Evolutionary conservation across 257 asterid species (phyloP).

Genomic region (Salvia splendens): DNA sequence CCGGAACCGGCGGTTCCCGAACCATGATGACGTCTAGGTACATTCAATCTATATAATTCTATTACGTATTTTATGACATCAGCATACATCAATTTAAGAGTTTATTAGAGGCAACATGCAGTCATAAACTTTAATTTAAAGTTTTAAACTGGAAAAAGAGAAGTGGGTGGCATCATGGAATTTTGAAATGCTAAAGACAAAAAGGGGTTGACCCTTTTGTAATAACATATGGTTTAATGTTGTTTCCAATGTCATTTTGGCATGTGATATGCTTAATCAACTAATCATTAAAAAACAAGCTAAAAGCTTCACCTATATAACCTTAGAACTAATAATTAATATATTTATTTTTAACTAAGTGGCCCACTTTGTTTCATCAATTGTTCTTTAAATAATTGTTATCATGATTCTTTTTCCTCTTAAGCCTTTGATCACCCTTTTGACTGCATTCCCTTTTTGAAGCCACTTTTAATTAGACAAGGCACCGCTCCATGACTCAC

Average conservation of each 20-base stretch:
- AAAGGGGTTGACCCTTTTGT: constrained; percentile 46
- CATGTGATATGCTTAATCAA: constrained; percentile 60
- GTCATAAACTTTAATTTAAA: neutral
- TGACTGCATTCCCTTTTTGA: constrained; percentile 60
- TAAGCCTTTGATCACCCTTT: constrained; percentile 31
- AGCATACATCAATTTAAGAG: no score
- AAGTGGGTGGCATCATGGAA: constrained; percentile 62
- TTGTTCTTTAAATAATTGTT: constrained; percentile 23
- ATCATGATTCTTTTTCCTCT: constrained; percentile 14
- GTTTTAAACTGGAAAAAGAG: constrained; percentile 1
- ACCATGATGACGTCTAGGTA: no score
- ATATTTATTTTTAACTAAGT: constrained; percentile 31
- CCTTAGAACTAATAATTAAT: constrained; percentile 42
- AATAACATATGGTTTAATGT: constrained; percentile 42
- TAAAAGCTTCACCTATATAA: constrained; percentile 35
- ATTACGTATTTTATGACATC: no score
- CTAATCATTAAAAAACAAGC: constrained; percentile 36
- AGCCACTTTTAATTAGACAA: constrained; percentile 44
- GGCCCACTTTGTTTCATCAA: constrained; percentile 42
- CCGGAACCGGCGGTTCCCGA: no score
- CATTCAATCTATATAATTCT: no score
- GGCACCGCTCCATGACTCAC: constrained; percentile 48
- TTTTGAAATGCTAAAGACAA: constrained; percentile 47
- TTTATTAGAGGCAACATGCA: neutral
- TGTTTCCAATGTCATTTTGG: constrained; percentile 77